Evolutionary conservation across 176 grass and related monocot species (phyloP), one percentile per base, ranked within the genome.

Genomic region (Aegilops sharonensis): DNA sequence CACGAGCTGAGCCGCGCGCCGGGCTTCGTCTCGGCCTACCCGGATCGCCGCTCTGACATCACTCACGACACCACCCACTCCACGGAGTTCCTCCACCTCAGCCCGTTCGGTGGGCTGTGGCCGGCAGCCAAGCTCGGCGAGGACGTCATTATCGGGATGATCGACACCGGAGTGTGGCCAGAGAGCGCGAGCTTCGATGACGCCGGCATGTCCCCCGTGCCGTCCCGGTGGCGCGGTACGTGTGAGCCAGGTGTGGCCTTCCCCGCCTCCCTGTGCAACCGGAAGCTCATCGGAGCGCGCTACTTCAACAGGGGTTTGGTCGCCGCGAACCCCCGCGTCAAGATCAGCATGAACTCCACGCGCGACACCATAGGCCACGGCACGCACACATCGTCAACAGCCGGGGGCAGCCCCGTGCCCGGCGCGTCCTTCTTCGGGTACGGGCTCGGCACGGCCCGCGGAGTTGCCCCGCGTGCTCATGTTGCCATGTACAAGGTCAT

Each of bases 401-500:
- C 90, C 0, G 95, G 65, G 11, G 92, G 92, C 0, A 90, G 84
- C 42, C 82, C 64, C 17, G 90, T 89, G 59, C 5, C 27, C 4
- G 66, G 87, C 23, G 92, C 89, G 17, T 92, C 92, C 75, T 89
- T 84, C 84, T 97, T 90, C 11, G 95, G 90, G 45, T 94, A 97
- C 43, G 84, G 86, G 3, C 12, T 15, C 3, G 95, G 90, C 12
- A 93, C 86, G 1, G 81, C 92, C 18, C 75, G 86, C 13, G 90
- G 95, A 6, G 86, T 80, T 1, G 95, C 95, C 0, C 84, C 95
- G 2, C 86, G 88, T 21, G 90, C 92, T 24, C 81, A 88, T 40
- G n/a, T 94, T 18, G 92, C 95, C 57, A 90, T 92, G 88, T 97
- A 97, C 84, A 94, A 94, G 88, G 90, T 90, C 5, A 14, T 84